Percentiles rank a stretch among this genome's conserved stretches.
Conservation (phyloP, 1,139 yeast genomes). For the Diutina ranongensis region DNA sequence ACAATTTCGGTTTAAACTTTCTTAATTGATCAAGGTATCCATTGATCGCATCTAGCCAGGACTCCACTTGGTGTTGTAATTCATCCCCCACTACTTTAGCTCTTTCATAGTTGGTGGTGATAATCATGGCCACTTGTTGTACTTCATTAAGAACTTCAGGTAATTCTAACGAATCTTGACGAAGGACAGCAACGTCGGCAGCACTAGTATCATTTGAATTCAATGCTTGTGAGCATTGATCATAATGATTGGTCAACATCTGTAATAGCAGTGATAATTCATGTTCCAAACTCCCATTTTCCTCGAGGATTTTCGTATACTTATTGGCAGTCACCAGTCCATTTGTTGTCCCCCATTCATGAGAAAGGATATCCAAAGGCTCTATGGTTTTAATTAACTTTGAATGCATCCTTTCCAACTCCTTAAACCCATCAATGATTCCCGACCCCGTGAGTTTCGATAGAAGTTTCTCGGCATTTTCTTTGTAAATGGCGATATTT, state of each 20-base stretch:
- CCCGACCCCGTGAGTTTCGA: not conserved
- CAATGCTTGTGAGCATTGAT: constrained; percentile 7
- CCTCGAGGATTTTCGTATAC: constrained; percentile 11
- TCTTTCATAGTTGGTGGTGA: constrained; percentile 24
- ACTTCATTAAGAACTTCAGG: constrained; percentile 13
- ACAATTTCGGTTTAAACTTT: constrained; percentile 17
- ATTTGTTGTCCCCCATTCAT: not conserved
- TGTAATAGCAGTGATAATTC: constrained; percentile 62
- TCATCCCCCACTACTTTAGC: constrained; percentile 17
- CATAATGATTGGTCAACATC: constrained; percentile 50
- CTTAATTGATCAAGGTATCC: constrained; percentile 14
- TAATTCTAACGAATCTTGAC: not conserved
- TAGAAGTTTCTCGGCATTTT: not conserved
- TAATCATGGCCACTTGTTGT: constrained; percentile 24
- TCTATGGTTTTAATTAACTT: not conserved
- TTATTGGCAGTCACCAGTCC: not conserved
- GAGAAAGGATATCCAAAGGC: not conserved
- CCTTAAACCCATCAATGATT: not conserved
- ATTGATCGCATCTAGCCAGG: constrained; percentile 10
- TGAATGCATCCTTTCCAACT: not conserved
- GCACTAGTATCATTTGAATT: not conserved
- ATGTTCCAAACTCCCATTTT: constrained; percentile 45
- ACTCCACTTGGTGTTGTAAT: constrained; percentile 13
- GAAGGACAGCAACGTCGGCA: not conserved
- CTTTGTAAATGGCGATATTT: not conserved